Evolutionary conservation across 1,284 basidiomycete genomes (phyloP), one percentile per base, ranked within the genome.

Genomic region (Meira miltonrushii): DNA sequence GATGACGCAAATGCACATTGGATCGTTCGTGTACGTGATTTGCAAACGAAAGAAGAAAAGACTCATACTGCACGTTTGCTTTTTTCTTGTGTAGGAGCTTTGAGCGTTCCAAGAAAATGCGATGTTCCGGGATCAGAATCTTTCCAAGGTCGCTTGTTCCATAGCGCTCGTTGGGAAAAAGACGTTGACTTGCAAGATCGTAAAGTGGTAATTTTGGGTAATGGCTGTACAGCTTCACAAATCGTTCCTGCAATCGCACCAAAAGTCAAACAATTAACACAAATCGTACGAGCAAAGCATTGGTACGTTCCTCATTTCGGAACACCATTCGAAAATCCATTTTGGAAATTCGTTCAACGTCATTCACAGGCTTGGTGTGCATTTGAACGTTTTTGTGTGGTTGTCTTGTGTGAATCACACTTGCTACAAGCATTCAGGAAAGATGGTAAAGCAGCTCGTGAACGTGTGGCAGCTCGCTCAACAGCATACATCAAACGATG

Each of bases 151-250:
- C 46, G 67, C 21, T n/a, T 59, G 52, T 79, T 79, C 63, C 79
- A 79, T 61, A 75, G 75, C 19, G 77, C 77, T 0, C 60, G 69
- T 2, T 79, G 79, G 79, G 69, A 76, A 49, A 67, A 72, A 37
- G 58, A 59, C 15, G 69, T 79, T 25, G 61, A 74, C 28, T 46
- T 78, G 41, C 67, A 65, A 40, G 69, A 67, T 54, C 79, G 79
- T 59, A 62, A 75, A 40, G 77, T 79, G 10, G 68, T 77, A 13
- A 61, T 79, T 11, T 60, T 79, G 7, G 75, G 75, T 41, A 77
- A 77, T 49, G 75, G 73, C 8, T 78, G 69, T 43, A 67, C 67
- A 0, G 76, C 67, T 1, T 64, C 74, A 19, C 74, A 74, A 56
- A 61, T 68, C 40, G 53, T 71, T 1, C 65, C 65, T 10, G 37